These are phyloP conservation scores for Triticum urartu DNA, from an alignment of 176 grass and related monocot genomes.

Conservation along the genomic window DNA sequence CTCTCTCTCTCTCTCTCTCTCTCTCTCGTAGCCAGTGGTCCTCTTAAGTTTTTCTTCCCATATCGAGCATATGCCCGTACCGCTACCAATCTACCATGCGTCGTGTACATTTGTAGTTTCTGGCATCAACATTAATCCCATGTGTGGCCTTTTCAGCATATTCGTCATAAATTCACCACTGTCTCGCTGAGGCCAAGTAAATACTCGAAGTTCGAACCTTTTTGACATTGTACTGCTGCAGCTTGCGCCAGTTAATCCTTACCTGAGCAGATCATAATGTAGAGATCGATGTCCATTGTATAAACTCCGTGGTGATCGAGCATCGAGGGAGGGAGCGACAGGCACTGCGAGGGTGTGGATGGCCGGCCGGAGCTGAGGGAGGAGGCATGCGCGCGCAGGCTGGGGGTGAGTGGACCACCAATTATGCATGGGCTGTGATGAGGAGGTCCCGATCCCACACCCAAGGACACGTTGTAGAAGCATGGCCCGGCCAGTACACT, in stretches of 20 bases:
- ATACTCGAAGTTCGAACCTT: not conserved
- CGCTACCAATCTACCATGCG: not conserved
- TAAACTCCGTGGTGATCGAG: not conserved
- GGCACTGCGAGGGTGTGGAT: not conserved
- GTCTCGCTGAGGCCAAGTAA: not conserved
- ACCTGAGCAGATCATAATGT: not conserved
- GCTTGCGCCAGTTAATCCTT: not conserved
- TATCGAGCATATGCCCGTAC: not conserved
- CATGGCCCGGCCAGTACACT: slow-evolving; percentile 15
- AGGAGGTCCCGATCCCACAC: slow-evolving; percentile 23
- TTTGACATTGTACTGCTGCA: not conserved
- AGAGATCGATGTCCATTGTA: not conserved
- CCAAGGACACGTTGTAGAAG: slow-evolving; percentile 26
- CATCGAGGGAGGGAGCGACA: not conserved
- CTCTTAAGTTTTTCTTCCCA: not conserved
- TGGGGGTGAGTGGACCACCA: slow-evolving; percentile 8
- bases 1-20: not conserved
- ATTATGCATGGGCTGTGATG: slow-evolving; percentile 14
- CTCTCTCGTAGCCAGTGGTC: not conserved
- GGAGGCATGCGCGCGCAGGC: not conserved
- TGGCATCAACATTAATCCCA: not conserved
- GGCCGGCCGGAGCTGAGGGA: slow-evolving; percentile 10
- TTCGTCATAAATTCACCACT: not conserved
- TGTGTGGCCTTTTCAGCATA: not conserved
- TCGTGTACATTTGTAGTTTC: not conserved